Conservation (phyloP, 805 yeast genomes). For the Hanseniaspora nectarophila region DNA sequence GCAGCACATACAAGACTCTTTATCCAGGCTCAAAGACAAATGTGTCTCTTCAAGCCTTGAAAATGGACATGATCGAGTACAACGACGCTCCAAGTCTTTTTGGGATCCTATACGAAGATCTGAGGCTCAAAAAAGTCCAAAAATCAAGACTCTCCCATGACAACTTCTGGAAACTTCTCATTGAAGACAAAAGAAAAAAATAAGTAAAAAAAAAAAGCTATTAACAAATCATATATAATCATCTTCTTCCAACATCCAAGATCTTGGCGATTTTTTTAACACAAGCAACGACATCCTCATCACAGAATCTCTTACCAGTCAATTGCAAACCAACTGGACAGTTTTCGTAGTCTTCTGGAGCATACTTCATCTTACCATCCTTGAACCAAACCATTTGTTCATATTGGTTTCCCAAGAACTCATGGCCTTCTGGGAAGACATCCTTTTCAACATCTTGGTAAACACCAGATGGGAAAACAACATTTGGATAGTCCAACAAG, state of each 20-base stretch:
- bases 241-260: conserved; percentile 22
- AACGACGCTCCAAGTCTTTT: conserved; percentile 26
- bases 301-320: conserved; percentile 40
- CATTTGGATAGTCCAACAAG: conserved; percentile 57
- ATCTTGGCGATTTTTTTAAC: conserved; percentile 32
- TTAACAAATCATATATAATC: neutral
- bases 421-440: conserved; percentile 25
- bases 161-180: neutral
- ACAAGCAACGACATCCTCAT: conserved; percentile 39
- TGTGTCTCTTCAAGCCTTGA: conserved; percentile 22
- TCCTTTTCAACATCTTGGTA: conserved; percentile 46
- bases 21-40: conserved; percentile 27
- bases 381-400: conserved; percentile 22
- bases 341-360: conserved; percentile 30
- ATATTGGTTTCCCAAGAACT: conserved; percentile 19
- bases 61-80: conserved; percentile 20
- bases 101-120: conserved; percentile 27
- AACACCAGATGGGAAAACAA: conserved; percentile 51
- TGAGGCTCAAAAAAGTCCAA: conserved; percentile 16
- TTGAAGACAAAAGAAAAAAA: conserved; percentile 6
- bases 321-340: conserved; percentile 43
- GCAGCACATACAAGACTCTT: conserved; percentile 21
- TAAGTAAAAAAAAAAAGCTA: neutral
- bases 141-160: conserved; percentile 11
- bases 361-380: conserved; percentile 20